Evolutionary conservation across 2,329 filamentous ascomycete genomes (phyloP), one percentile per base, ranked within the genome.

Genomic region (Penicillium capsulatum): DNA sequence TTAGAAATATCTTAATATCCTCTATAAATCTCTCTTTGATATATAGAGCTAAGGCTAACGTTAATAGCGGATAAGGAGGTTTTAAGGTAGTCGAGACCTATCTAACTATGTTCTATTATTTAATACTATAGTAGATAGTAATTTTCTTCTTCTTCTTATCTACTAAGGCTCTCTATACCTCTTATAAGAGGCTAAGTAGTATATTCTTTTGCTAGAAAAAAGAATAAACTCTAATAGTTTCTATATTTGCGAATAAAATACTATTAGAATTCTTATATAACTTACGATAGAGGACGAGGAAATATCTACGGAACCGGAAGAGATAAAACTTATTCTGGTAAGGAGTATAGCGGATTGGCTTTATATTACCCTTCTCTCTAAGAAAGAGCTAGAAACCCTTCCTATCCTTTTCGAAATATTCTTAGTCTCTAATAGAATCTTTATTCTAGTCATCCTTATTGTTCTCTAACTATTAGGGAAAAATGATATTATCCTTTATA

Each of bases 1-100:
- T 14, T 7, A 37, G 27, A 16, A 31, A 37, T 9, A 22, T 24
- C 14, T 19, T 7, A 17, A 37, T 37, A 22, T 37, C 35, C 7
- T 37, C 17, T 3, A 37, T 13, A 24, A 37, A 24, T 5, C 7
- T 14, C 3, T 37, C 17, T 15, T 37, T 37, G 14, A 17, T 17
- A 9, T 7, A 6, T 13, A 10, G n/a, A 8, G 20, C 17, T 11
- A 37, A 17, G 11, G 31, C 28, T 7, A 37, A 20, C 4, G 28
- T 31, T 24, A 28, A 37, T 14, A 37, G 3, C 6, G 35, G 35
- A 17, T 24, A 24, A 4, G 33, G 33, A 24, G 22, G 22, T 24
- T 11, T 24, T 11, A 11, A 24, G 11, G 22, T 11, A 24, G 22
- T 24, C 22, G 11, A 24, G 11, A 11, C 22, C 22, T 11, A 24